Evolutionary conservation across 805 yeast genomes (phyloP), one percentile per base, ranked within the genome.

Genomic region (Ogataea neopini): DNA sequence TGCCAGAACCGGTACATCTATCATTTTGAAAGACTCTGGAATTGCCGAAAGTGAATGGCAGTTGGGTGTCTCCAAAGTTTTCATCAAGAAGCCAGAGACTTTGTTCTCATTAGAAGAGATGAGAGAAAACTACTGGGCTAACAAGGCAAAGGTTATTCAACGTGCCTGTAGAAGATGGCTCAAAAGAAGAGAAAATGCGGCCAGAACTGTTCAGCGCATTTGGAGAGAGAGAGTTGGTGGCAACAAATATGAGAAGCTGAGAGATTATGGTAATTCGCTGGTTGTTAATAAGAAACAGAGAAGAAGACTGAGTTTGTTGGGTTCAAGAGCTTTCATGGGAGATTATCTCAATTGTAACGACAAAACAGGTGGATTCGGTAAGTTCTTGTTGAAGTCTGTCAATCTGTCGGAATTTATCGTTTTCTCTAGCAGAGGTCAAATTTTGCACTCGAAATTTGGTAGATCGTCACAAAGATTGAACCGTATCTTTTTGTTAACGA

Each of bases 61-160:
- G 69, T 71, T 92, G 70, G 99, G 99, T 64, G 84, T 84, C 2
- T 79, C 95, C 8, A 91, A 90, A 67, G 91, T 94, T 5, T 94
- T 94, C 66, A 91, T 94, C 68, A 94, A 94, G 63, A 89, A 96
- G 10, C 99, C 99, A 8, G 99, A 94, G 66, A 92, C 98, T 0
- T 73, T 94, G 60, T 94, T 94, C 66, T 96, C 97, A 0, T 72
- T 94, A 48, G 99, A 94, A 69, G 92, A 88, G 59, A 83, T 92
- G 92, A 81, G 98, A 67, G 99, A 94, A 61, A 86, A 84, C 71
- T 94, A 90, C 65, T 94, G 99, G 98, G 92, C 89, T 62, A 88
- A 88, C 58, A 94, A 94, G 96, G 99, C 99, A 4, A 91, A 96
- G 3, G 81, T 96, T 59, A 92, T 94, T 58, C 99, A 94, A 73